Percentiles rank a stretch among this genome's conserved stretches.
Conservation (phyloP, 306 rosid species). For the Casuarina equisetifolia region DNA sequence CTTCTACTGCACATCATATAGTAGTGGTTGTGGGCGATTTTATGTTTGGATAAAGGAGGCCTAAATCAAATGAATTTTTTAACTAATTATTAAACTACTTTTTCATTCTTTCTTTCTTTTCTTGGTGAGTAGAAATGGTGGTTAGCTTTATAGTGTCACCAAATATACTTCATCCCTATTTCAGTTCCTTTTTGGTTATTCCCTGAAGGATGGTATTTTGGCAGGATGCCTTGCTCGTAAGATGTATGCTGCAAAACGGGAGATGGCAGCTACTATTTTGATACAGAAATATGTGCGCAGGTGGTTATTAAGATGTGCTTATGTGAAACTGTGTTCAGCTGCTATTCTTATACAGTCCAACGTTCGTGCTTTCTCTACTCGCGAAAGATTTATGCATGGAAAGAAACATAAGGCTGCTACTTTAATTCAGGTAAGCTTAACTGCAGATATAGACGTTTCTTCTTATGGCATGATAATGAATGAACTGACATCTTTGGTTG, state of each 20-base stretch:
- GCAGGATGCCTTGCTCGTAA: conserved; percentile 71
- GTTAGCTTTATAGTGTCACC: neutral
- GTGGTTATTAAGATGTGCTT: conserved; percentile 51
- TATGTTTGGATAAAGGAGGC: neutral
- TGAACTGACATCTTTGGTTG: neutral
- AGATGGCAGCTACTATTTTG: conserved; percentile 61
- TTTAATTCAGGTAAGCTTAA: conserved; percentile 68
- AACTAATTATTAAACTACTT: neutral
- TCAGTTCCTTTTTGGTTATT: conserved; percentile 11
- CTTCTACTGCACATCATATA: neutral
- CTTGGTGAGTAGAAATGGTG: too few species aligned
- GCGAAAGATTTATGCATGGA: conserved; percentile 53
- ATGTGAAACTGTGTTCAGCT: conserved; percentile 54
- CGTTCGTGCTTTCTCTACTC: conserved; percentile 68
- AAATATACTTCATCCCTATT: neutral
- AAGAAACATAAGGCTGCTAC: conserved; percentile 81
- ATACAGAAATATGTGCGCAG: conserved; percentile 68
- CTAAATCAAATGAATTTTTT: neutral
- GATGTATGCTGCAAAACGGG: conserved; percentile 61
- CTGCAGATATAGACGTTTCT: neutral
- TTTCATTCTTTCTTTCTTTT: neutral
- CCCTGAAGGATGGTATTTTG: conserved; percentile 26
- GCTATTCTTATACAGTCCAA: conserved; percentile 61
- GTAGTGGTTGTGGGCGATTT: neutral
- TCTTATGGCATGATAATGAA: conserved; percentile 21